These are phyloP conservation scores for Leccinellum rugosiceps DNA, from an alignment of 768 basidiomycete species.

Conservation along the genomic window DNA sequence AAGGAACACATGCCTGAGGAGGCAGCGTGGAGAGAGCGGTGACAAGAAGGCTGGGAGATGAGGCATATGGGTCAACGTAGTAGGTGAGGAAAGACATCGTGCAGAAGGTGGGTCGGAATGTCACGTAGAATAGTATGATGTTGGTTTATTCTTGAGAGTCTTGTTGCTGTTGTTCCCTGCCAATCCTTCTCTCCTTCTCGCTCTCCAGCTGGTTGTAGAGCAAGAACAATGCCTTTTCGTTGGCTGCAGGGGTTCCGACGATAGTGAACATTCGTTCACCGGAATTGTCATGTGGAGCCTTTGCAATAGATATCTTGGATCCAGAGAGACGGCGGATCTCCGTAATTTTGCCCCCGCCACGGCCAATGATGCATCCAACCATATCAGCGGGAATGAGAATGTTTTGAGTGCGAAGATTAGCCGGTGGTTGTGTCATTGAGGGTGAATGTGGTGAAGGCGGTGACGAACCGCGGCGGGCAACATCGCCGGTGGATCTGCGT, in stretches of 20 bases:
- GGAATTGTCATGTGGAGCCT: slow-evolving; percentile 98
- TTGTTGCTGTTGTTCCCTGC: slow-evolving; percentile 78
- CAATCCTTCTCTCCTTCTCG: slow-evolving; percentile 92
- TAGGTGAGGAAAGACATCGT: slow-evolving; percentile 13
- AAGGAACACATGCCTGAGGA: slow-evolving; percentile 9
- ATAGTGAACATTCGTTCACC: slow-evolving; percentile 99
- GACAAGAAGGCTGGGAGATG: slow-evolving; percentile 29
- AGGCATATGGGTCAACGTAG: slow-evolving; percentile 23
- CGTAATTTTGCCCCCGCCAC: slow-evolving; percentile 96
- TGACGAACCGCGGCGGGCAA: slow-evolving; percentile 40
- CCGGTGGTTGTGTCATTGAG: slow-evolving; percentile 53
- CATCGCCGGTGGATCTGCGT: slow-evolving; percentile 68
- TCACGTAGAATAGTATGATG: neutral
- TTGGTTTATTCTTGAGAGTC: slow-evolving; percentile 50
- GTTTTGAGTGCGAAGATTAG: slow-evolving; percentile 95
- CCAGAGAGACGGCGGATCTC: slow-evolving; percentile 98
- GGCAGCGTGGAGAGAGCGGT: slow-evolving; percentile 12
- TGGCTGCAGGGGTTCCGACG: slow-evolving; percentile 91
- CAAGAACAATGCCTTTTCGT: slow-evolving; percentile 96
- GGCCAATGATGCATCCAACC: slow-evolving; percentile 96
- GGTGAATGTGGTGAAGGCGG: slow-evolving; percentile 37
- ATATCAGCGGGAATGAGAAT: slow-evolving; percentile 99
- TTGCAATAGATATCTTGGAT: slow-evolving; percentile 97
- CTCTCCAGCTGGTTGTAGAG: slow-evolving; percentile 96
- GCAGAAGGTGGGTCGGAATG: slow-evolving; percentile 7